Percentiles rank a stretch among this genome's conserved stretches.
These are phyloP conservation scores for Eutypa lata DNA, from an alignment of 2,329 filamentous ascomycete species.

Conservation along the genomic window DNA sequence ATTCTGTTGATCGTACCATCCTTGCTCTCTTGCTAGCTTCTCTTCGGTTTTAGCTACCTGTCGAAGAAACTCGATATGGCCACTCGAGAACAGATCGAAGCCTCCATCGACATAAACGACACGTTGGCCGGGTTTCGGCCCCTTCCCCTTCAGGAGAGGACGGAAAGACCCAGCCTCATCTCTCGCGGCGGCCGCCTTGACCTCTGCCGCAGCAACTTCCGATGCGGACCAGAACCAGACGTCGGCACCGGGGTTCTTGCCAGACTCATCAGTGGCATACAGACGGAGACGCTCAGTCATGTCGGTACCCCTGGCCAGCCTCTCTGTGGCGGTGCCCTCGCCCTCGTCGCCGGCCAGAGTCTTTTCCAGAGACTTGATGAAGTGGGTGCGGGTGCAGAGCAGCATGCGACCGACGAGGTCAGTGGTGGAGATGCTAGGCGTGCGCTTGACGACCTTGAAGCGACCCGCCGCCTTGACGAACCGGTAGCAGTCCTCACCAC, in stretches of 20 bases:
- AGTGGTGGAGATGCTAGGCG: slow-evolving; percentile 93
- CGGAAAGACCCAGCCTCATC: slow-evolving; percentile 65
- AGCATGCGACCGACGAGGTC: slow-evolving; percentile 98
- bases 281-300: slow-evolving; percentile 77
- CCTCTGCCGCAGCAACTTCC: slow-evolving; percentile 35
- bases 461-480: slow-evolving; percentile 92
- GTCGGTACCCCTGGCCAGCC: slow-evolving; percentile 56
- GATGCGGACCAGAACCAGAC: slow-evolving; percentile 80
- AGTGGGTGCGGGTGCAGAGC: slow-evolving; percentile 90
- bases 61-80: slow-evolving; percentile 92
- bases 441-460: slow-evolving; percentile 96
- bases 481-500: slow-evolving; percentile 93
- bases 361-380: slow-evolving; percentile 76
- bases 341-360: slow-evolving; percentile 70
- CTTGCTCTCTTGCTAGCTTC: slow-evolving; percentile 60
- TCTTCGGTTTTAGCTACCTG: slow-evolving; percentile 73
- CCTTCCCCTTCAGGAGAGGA: slow-evolving; percentile 67
- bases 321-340: slow-evolving; percentile 64
- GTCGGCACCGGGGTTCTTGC: slow-evolving; percentile 72
- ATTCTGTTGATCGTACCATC: slow-evolving; percentile 71
- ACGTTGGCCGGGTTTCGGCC: slow-evolving; percentile 71
- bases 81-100: slow-evolving; percentile 94
- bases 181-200: slow-evolving; percentile 31
- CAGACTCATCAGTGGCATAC: slow-evolving; percentile 85
- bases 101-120: slow-evolving; percentile 95